Evolutionary conservation across 1,284 basidiomycete species (phyloP).

Genomic region (Violaceomyces palustris): DNA sequence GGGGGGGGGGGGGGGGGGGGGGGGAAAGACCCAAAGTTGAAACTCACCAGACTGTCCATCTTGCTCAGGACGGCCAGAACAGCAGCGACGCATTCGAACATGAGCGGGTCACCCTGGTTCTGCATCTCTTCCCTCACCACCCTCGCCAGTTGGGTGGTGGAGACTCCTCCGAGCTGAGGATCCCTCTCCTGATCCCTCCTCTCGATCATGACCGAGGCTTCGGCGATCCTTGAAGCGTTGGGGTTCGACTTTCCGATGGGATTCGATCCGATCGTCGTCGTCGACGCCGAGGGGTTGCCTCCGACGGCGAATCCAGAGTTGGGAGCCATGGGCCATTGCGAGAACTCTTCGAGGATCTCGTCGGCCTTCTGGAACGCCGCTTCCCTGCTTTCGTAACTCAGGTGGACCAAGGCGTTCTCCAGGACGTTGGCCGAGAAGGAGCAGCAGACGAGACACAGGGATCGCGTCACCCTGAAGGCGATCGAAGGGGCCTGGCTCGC

Average conservation of each 20-base stretch:
- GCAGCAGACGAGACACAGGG: constrained; percentile 44
- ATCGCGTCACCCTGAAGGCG: constrained; percentile 35
- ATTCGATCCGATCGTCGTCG: background rate
- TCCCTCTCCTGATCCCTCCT: constrained; percentile 13
- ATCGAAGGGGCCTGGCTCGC: constrained; percentile 5
- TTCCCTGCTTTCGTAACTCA: constrained; percentile 43
- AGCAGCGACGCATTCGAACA: constrained; percentile 48
- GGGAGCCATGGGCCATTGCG: constrained; percentile 51
- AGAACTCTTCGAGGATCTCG: constrained; percentile 43
- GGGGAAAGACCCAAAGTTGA: background rate
- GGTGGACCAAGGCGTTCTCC: constrained; percentile 48
- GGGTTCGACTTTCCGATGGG: constrained; percentile 6
- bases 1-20: no score
- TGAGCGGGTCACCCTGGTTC: constrained; percentile 17
- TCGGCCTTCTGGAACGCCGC: constrained; percentile 43
- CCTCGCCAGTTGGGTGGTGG: constrained; percentile 32
- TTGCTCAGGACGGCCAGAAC: constrained; percentile 39
- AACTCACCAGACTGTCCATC: constrained; percentile 42
- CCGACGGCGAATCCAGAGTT: constrained; percentile 23
- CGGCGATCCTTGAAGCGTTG: constrained; percentile 20
- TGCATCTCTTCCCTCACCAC: constrained; percentile 39
- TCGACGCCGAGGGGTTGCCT: background rate
- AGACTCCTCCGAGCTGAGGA: constrained; percentile 27
- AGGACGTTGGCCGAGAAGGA: constrained; percentile 47
- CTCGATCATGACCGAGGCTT: constrained; percentile 16